phyloP scores from a whole-genome alignment of 2,329 filamentous ascomycete species.

The Stylonectria norvegica region DNA sequence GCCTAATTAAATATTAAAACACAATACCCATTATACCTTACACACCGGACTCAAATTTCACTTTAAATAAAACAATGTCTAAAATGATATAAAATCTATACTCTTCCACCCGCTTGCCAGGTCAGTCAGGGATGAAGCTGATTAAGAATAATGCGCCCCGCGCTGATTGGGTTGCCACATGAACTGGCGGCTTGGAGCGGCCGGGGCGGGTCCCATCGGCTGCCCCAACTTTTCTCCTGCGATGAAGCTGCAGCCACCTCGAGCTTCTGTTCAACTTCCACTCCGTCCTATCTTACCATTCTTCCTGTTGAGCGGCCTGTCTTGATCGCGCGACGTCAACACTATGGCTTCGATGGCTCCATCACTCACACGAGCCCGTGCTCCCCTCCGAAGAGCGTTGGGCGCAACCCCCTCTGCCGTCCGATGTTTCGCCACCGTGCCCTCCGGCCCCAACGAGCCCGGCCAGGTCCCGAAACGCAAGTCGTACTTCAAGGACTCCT shows the following conservation, averaged over 20 bases:
- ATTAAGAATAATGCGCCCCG: conserved; percentile 18
- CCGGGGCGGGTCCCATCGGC: conserved; percentile 25
- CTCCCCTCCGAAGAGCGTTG: conserved; percentile 42
- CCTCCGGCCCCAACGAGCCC: conserved; percentile 30
- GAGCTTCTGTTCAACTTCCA: conserved; percentile 20
- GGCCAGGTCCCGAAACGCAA: conserved; percentile 29
- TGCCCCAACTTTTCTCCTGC: conserved; percentile 26
- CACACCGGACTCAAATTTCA: too few species aligned
- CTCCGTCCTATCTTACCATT: conserved; percentile 9
- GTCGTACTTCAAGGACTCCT: conserved; percentile 59
- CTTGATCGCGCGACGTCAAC: background rate
- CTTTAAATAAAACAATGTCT: too few species aligned
- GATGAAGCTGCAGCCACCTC: conserved; percentile 17
- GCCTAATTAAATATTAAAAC: too few species aligned
- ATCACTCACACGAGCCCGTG: conserved; percentile 40
- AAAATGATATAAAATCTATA: too few species aligned
- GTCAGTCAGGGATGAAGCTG: conserved; percentile 12
- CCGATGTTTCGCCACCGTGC: conserved; percentile 48
- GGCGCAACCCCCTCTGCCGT: conserved; percentile 28
- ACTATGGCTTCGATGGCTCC: conserved; percentile 41
- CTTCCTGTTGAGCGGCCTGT: background rate
- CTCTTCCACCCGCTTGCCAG: too few species aligned
- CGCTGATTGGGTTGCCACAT: conserved; percentile 19
- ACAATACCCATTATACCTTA: too few species aligned
- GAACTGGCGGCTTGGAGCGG: conserved; percentile 15